Base-by-base conservation (phyloP, 1,139 yeast genomes). In the Lizanozyma gosingica region DNA sequence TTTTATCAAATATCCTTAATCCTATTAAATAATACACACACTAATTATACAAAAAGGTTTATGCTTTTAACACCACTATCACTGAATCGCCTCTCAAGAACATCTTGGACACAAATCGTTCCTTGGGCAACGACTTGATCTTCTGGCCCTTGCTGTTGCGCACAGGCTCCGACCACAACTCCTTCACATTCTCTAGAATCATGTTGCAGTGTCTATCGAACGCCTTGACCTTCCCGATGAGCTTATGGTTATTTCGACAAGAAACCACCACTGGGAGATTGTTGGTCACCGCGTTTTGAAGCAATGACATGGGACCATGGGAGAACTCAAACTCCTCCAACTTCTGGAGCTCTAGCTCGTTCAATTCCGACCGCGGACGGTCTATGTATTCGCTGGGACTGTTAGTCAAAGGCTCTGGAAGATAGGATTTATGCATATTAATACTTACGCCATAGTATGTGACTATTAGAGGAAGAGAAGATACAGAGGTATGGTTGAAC, bases 21-120 rank as follows among this genome's bases (percentile, higher is more conserved):
- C n/a, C 29, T 22, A 22, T 22, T 22, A 22, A 6, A 22, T 11
- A 22, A 22, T 22, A 11, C 29, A 6, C 29, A 6, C 6, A 6
- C 11, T 11, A 6, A 22, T 22, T 11, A 22, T 22, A 6, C 29
- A 6, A 22, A 11, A 6, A 6, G 6, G 11, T 22, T 22, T 11
- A 22, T 3, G 70, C 70, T 52, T 80, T 83, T 49, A 90, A 68
- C 2, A 92, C 80, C 34, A 92, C 80, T 44, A 92, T 85, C 27
- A 92, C 95, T 1, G 96, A 84, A 61, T 92, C 99, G 1, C 99
- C 99, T 60, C 99, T 75, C 41, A 92, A 67, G 55, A 92, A 94
- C 77, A 92, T 70, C 62, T 92, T 92, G 46, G 90, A 77, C 14
- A 92, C 80, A 56, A 86, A 92, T 50, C 98, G 65, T 57, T 94